Evolutionary conservation across 2,329 filamentous ascomycete species (phyloP), one percentile per base, ranked within the genome.

Genomic region (Trichoderma brevicompactum): DNA sequence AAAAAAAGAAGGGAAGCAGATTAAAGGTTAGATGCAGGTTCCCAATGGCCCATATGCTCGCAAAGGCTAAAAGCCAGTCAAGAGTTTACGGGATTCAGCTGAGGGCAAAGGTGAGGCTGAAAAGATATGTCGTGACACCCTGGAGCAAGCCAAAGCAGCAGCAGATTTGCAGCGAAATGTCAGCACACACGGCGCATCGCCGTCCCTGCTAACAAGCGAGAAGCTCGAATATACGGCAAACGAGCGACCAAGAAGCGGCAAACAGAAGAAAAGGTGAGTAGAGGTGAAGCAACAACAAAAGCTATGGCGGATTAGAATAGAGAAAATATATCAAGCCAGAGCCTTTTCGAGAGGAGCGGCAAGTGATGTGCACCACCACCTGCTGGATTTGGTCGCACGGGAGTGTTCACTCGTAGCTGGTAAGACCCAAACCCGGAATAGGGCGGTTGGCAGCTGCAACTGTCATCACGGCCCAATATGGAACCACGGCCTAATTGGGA

Each of bases 301-400:
- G 28, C 13, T 36, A 44, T 12, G 5, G 40, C 19, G 19, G 38
- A 49, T 8, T 9, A 6, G 2, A 19, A 5, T 38, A 40, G 13
- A 6, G 10, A 15, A 28, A 41, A 15, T 2, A n/a, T 19, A 28
- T 48, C 43, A 5, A 48, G 4, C 9, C 28, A n/a, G 32, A n/a
- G 56, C 34, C 49, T 41, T 28, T 41, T 28, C 40, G 44, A 50
- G 44, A 50, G 46, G 48, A 43, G 58, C 19, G 48, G 59, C 49
- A 63, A 63, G 59, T 46, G 59, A 54, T 54, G 17, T n/a, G 49
- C 59, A 46, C 59, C 38, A 63, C 59, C 59, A 63, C 59, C 59
- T 63, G 59, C 59, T 63, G 3, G 28, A 63, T 63, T 63, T 53
- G 59, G 59, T 63, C 49, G 59, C 36, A 54, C 40, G 17, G 59